These are phyloP conservation scores for Emmonsiellopsis sp. DNA, from an alignment of 2,329 filamentous ascomycete species.

Conservation along the genomic window DNA sequence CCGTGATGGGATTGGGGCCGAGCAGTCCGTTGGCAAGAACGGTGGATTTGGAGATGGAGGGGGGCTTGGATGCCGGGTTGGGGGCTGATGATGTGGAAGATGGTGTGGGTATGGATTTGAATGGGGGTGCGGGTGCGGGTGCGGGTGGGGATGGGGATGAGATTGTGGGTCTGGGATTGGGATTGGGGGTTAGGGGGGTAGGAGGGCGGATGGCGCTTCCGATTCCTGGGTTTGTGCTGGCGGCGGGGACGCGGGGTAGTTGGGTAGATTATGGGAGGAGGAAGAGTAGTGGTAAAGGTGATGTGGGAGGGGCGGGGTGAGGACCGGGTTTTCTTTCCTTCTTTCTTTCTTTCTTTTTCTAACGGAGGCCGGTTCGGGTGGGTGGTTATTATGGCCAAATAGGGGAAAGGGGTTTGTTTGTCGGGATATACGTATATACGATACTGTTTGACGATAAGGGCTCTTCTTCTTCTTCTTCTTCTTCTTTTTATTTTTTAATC, in stretches of 20 bases:
- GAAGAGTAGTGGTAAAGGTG: not conserved
- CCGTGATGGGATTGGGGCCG: not conserved
- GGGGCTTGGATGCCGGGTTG: not conserved
- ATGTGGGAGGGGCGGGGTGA: not conserved
- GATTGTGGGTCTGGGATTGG: not conserved
- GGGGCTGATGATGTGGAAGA: not conserved
- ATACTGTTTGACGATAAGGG: not conserved
- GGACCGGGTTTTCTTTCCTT: not conserved
- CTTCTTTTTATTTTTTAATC: not conserved
- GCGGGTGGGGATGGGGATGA: not conserved
- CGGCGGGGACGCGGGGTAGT: conserved; percentile 1
- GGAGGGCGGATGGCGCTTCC: not conserved
- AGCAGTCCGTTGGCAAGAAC: not conserved
- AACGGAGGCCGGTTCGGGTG: too few relatives aligned
- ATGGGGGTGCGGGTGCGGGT: not conserved
- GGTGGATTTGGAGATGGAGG: not conserved
- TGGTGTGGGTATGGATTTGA: not conserved
- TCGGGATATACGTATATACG: not conserved
- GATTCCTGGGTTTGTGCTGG: conserved; percentile 7
- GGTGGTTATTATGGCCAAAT: too few relatives aligned
- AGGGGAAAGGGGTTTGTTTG: too few relatives aligned
- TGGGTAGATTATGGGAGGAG: conserved; percentile 5
- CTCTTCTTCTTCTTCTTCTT: not conserved
- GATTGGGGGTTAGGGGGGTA: not conserved
- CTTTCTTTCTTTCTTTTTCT: not conserved